A percentile compares a stretch with the other conserved stretches of the same genome.
Conservation (phyloP, 2,329 filamentous ascomycete species). For the Diaporthe destruens region DNA sequence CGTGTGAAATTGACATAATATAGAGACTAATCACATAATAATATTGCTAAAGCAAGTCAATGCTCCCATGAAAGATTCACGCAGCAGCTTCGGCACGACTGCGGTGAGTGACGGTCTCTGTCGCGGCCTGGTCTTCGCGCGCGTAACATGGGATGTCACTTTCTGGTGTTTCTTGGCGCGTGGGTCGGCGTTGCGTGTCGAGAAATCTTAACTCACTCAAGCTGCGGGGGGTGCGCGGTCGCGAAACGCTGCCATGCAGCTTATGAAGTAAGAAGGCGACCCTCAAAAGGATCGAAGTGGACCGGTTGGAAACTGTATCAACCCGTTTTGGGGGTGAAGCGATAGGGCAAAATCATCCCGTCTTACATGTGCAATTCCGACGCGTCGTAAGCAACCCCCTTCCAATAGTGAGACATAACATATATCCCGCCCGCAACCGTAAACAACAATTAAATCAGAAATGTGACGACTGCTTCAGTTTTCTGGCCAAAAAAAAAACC, state of each 20-base stretch:
- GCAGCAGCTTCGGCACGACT: background rate
- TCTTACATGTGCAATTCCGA: conserved; percentile 33
- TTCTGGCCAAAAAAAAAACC: background rate
- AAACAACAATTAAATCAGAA: background rate
- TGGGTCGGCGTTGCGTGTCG: no score
- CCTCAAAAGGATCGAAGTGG: conserved; percentile 3
- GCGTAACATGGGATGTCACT: no score
- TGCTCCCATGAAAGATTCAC: no score
- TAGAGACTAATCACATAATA: conserved; percentile 17
- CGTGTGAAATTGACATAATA: background rate
- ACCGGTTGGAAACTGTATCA: background rate
- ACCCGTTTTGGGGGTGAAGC: background rate
- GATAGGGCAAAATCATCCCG: conserved; percentile 27
- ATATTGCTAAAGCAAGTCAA: background rate
- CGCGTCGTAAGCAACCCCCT: conserved; percentile 30
- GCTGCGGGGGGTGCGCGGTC: background rate
- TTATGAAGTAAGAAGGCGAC: background rate
- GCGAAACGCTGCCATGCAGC: background rate
- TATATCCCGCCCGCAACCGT: background rate
- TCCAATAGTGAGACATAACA: conserved; percentile 25
- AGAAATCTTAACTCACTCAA: background rate
- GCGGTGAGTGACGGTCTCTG: background rate
- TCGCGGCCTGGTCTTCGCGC: no score
- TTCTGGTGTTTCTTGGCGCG: background rate
- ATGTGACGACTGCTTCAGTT: conserved; percentile 2